Percentiles rank a stretch among this genome's conserved stretches.
These are phyloP conservation scores for Eutypa lata DNA, from an alignment of 2,329 filamentous ascomycete genomes.

Conservation along the genomic window DNA sequence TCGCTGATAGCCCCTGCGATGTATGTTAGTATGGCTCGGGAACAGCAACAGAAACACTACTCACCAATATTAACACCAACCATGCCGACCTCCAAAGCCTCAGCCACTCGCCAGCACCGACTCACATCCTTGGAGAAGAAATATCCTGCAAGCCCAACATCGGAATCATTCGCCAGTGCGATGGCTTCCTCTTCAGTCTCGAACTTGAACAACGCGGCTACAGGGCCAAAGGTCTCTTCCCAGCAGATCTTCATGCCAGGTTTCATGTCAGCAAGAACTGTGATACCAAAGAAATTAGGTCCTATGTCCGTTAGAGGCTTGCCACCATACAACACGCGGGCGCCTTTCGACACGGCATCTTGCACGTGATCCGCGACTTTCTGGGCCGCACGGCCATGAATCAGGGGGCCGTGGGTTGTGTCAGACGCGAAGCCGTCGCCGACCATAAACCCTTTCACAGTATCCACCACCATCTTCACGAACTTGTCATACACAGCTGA, in stretches of 20 bases:
- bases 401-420: slow-evolving; percentile 76
- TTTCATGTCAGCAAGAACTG: slow-evolving; percentile 84
- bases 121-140: slow-evolving; percentile 73
- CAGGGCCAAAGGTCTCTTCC: slow-evolving; percentile 95
- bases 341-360: slow-evolving; percentile 77
- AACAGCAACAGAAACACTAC: too few species aligned
- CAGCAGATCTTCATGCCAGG: slow-evolving; percentile 76
- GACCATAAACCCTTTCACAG: slow-evolving; percentile 72
- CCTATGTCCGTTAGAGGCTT: slow-evolving; percentile 72
- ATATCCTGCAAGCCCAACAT: slow-evolving; percentile 90
- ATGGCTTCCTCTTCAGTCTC: slow-evolving; percentile 87
- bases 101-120: slow-evolving; percentile 61
- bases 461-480: slow-evolving; percentile 63
- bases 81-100: slow-evolving; percentile 80
- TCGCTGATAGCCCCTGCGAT: too few species aligned
- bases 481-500: slow-evolving; percentile 75
- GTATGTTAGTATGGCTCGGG: too few species aligned
- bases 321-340: slow-evolving; percentile 71
- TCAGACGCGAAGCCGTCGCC: slow-evolving; percentile 69
- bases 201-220: slow-evolving; percentile 87
- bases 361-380: slow-evolving; percentile 76
- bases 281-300: slow-evolving; percentile 84
- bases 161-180: slow-evolving; percentile 72
- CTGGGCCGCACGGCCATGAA: slow-evolving; percentile 82
- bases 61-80: slow-evolving; percentile 78